Base-by-base conservation (phyloP, 2,329 filamentous ascomycete species). In the Clonostachys rhizophaga region DNA sequence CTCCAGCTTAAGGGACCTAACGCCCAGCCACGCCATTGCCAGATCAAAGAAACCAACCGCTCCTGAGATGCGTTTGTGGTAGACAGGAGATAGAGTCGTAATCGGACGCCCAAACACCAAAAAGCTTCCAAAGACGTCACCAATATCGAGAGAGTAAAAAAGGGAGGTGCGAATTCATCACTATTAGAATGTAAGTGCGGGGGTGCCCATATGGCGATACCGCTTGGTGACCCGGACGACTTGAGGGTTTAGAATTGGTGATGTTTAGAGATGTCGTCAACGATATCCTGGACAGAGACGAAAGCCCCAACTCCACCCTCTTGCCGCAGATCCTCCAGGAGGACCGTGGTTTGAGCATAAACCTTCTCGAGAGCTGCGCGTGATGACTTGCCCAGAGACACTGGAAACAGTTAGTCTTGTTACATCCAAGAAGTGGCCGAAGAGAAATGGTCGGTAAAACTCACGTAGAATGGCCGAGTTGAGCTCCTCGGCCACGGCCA, bases 391-490 rank as follows among this genome's bases (percentile, higher is more conserved):
- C 94, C 94, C 4, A 96, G 76, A 1, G 89, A 95, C 40, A 90
- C 92, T 96, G 45, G 37, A 36, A 18, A 30, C 24, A 30, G 9
- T 30, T 10, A 30, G 24, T 10, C 8, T 10, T 17, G 6, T 34
- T 24, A 34, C 11, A 42, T 30, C 17, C 20, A 12, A 45, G 14
- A 40, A 40, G n/a, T 34, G n/a, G 14, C 46, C 20, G 13, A 18
- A 14, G 8, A 34, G 35, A 33, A 18, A 17, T 16, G 12, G 47
- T 17, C 24, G 17, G 11, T 43, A 35, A 14, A 16, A 76, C 84
- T 71, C 72, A 95, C 91, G 83, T 50, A 99, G 67, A 57, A 99
- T 96, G 42, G 90, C 91, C 50, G 89, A 89, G 66, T 97, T 97
- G 48, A 99, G 74, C 65, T 96, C 91, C 69, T 99, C 94, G 9